These are phyloP conservation scores for Vitis hybrid DNA, from an alignment of 177 flowering plant species.

Conservation along the genomic window DNA sequence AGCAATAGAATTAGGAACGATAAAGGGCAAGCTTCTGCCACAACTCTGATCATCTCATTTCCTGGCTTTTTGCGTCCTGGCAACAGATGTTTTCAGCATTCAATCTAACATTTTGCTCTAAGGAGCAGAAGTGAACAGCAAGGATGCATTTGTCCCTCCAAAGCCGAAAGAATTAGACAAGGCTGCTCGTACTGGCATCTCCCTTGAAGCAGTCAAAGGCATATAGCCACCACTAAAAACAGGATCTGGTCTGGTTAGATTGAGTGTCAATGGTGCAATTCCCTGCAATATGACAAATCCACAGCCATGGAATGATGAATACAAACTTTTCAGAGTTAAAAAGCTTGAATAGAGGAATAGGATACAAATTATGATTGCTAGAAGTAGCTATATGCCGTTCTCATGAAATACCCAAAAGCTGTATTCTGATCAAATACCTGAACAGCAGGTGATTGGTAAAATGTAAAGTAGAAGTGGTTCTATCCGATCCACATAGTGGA, in stretches of 20 bases:
- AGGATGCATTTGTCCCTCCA: conserved; percentile 95
- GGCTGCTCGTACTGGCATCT: conserved; percentile 72
- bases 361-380: no score
- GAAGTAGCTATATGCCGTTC: no score
- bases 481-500: no score
- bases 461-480: no score
- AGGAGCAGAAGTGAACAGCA: conserved; percentile 49
- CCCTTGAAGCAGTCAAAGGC: conserved; percentile 69
- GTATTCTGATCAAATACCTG: no score
- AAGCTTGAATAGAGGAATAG: no score
- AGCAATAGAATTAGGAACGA: no score
- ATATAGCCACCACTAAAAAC: conserved; percentile 57
- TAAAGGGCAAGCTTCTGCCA: no score
- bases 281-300: conserved; percentile 49
- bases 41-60: no score
- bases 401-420: no score
- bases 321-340: background rate
- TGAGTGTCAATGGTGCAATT: conserved; percentile 78
- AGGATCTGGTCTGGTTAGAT: conserved; percentile 80
- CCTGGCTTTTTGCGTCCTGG: no score
- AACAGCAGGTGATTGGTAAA: no score
- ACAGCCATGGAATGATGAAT: background rate
- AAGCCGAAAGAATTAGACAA: conserved; percentile 96
- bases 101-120: background rate
- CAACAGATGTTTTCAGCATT: background rate